Conservation (phyloP, 2,329 filamentous ascomycete species). For the Hypoxylon sp. region DNA sequence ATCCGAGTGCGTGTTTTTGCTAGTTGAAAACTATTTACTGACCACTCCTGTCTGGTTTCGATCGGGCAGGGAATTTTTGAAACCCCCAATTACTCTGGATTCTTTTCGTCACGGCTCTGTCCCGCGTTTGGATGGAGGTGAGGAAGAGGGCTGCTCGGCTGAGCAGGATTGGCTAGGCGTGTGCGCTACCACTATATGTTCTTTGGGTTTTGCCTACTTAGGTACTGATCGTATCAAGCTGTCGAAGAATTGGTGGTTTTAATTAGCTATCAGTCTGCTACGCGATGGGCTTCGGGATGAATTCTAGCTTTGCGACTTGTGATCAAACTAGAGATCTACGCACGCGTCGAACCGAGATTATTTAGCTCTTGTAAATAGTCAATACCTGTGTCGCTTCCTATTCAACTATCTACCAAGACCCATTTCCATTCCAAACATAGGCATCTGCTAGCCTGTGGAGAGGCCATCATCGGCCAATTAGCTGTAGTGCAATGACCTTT, state of each 20-base stretch:
- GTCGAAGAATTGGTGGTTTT: not conserved
- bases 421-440: too few relatives aligned
- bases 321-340: not conserved
- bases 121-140: slow-evolving; percentile 58
- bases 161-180: not conserved
- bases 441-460: too few relatives aligned
- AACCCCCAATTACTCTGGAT: slow-evolving; percentile 56
- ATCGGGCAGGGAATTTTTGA: slow-evolving; percentile 84
- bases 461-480: not conserved
- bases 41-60: slow-evolving; percentile 78
- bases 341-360: not conserved
- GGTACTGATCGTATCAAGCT: not conserved
- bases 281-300: not conserved
- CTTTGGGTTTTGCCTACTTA: too few relatives aligned
- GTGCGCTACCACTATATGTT: not conserved
- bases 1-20: slow-evolving; percentile 90
- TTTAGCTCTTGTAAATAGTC: too few relatives aligned
- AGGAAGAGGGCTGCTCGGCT: slow-evolving; percentile 59
- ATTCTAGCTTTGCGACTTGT: not conserved
- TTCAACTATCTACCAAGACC: not conserved
- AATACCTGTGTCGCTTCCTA: not conserved
- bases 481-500: too few relatives aligned
- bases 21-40: slow-evolving; percentile 90
- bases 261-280: not conserved
- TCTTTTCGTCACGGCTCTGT: slow-evolving; percentile 65